Base-by-base conservation (phyloP, 306 rosid species). In the Vigna unguiculata region DNA sequence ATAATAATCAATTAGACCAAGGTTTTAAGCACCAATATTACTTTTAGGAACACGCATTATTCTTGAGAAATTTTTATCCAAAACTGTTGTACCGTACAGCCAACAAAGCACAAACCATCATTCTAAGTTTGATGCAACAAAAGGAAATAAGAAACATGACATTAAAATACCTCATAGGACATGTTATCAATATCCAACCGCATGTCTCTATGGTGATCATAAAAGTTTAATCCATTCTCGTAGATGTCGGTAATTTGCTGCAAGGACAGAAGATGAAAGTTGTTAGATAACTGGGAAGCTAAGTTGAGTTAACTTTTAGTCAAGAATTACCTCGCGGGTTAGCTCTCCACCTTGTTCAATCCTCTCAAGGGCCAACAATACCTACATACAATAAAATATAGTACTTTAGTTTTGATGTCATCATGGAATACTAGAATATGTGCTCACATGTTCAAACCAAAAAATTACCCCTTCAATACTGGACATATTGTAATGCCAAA, bases 181-280 rank as follows among this genome's bases (percentile, higher is more conserved):
- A 93, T 91, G 89, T 88, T 82, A 84, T 93, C 98, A 64, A 91
- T 88, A 85, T 93, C 97, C 84, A 93, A 69, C 63, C 97, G 89
- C 98, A 93, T 86, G 86, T 90, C 97, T 78, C 97, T 85, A 40
- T 93, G 97, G 65, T 80, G 93, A 90, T 93, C 98, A 75, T 82
- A 47, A 75, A 84, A 80, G 82, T 78, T 83, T 22, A 85, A 77
- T 81, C 91, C 89, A 80, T 59, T 79, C 15, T 82, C 85, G 71
- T 90, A 80, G 79, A 82, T 24, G 78, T 83, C 88, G 71, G 88
- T 86, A 74, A 90, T 76, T 86, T 93, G 97, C 97, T 93, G 91
- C 90, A 65, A 78, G 86, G 59, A 69, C 54, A 75, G 57, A 79
- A 45, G 76, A 79, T 20, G 17, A 49, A 67, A 32, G 21, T 74